Conservation (phyloP, 306 rosid genomes). For the Trichosanthes cucumerina region DNA sequence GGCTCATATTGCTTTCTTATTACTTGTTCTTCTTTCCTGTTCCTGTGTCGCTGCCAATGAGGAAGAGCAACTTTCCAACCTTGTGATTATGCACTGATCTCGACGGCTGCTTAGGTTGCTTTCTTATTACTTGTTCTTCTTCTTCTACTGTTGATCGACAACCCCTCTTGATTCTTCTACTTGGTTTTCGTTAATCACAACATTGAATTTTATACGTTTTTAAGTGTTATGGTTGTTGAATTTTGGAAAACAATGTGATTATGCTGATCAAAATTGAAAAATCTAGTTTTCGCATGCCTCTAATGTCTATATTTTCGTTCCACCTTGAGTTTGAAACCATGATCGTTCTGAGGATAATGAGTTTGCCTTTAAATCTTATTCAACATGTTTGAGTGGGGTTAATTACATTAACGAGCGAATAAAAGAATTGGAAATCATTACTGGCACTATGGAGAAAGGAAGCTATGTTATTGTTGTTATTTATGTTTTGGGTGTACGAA, state of each 20-base stretch:
- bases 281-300: background rate
- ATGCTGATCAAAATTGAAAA: background rate
- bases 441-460: background rate
- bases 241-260: background rate
- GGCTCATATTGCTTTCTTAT: too few species aligned
- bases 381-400: background rate
- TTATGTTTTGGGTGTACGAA: background rate
- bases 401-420: background rate
- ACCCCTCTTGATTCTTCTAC: background rate
- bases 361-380: background rate
- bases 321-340: background rate
- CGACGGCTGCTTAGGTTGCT: background rate
- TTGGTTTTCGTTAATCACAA: background rate
- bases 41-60: background rate
- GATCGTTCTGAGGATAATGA: background rate
- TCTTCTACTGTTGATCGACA: background rate
- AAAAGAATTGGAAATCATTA: background rate
- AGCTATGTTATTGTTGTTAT: background rate
- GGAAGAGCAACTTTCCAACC: background rate
- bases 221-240: background rate
- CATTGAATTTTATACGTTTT: background rate
- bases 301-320: background rate
- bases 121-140: too few species aligned
- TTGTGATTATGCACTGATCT: background rate
- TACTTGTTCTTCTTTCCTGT: too few species aligned